Evolutionary conservation across 352 stramenopile species (phyloP).

Genomic region (Phytophthora fragariae): DNA sequence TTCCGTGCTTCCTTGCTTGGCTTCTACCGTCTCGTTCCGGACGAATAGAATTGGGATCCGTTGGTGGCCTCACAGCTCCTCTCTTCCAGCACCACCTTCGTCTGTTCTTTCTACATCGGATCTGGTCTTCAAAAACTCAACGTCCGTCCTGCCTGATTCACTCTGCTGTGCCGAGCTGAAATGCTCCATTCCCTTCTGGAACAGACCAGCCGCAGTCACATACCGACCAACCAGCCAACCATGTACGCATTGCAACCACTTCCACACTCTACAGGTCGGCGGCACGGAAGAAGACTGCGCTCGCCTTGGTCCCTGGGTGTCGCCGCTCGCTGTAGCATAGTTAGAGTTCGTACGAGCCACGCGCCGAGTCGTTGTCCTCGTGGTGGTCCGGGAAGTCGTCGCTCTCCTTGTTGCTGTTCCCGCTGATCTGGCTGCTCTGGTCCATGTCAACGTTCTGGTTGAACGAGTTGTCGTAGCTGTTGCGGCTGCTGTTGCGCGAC

Average conservation of each 20-base stretch:
- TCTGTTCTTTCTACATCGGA: constrained; percentile 34
- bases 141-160: constrained; percentile 30
- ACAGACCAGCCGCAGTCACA: constrained; percentile 26
- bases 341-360: constrained; percentile 85
- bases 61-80: constrained; percentile 8
- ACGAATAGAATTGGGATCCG: constrained; percentile 19
- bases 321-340: constrained; percentile 25
- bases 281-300: constrained; percentile 31
- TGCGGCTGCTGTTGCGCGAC: constrained; percentile 59
- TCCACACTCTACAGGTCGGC: constrained; percentile 26
- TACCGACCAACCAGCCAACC: constrained; percentile 27
- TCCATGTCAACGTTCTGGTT: constrained; percentile 47
- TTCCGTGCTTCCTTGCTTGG: constrained; percentile 28
- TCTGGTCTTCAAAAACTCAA: constrained; percentile 42
- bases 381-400: constrained; percentile 82
- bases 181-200: constrained; percentile 36
- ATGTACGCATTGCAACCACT: constrained; percentile 39
- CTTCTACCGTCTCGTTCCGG: constrained; percentile 4
- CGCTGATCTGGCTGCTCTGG: constrained; percentile 76
- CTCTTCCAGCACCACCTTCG: constrained; percentile 11
- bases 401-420: constrained; percentile 65
- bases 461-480: constrained; percentile 65
- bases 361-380: constrained; percentile 70
- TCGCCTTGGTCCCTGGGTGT: constrained; percentile 31
- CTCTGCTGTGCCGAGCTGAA: constrained; percentile 17